These are phyloP conservation scores for Hyphodiscus sp. DNA, from an alignment of 2,329 filamentous ascomycete species.

Conservation along the genomic window DNA sequence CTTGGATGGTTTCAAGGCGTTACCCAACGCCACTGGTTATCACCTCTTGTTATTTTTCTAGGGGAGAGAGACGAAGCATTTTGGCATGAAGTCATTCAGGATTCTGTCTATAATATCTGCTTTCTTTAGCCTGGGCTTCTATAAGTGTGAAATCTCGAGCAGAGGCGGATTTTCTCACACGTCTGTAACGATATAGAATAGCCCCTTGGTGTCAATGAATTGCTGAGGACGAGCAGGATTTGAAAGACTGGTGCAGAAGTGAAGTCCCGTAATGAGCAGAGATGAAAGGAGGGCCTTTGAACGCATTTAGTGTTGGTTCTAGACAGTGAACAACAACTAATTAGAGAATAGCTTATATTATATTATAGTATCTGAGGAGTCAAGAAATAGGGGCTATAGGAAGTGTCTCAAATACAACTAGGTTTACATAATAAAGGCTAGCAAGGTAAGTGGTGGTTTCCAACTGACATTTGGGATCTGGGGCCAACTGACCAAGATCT, in stretches of 20 bases:
- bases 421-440: too few species aligned
- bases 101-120: conserved; percentile 33
- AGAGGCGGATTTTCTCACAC: conserved; percentile 1
- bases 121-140: conserved; percentile 10
- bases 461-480: too few species aligned
- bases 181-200: conserved; percentile 6
- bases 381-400: too few species aligned
- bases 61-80: conserved; percentile 40
- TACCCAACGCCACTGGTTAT: conserved; percentile 39
- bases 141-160: conserved; percentile 22
- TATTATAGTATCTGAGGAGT: too few species aligned
- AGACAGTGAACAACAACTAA: background rate
- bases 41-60: conserved; percentile 37
- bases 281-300: background rate
- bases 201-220: conserved; percentile 21
- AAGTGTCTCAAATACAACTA: too few species aligned
- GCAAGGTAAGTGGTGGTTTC: too few species aligned
- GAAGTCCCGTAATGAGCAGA: background rate
- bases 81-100: conserved; percentile 49
- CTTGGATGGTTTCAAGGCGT: conserved; percentile 23
- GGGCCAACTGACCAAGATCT: too few species aligned
- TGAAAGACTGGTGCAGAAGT: background rate
- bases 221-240: conserved; percentile 2
- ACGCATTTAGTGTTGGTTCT: conserved; percentile 5
- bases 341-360: too few species aligned